phyloP scores from a whole-genome alignment of 345 rosid species.

The Bruguiera sexangula region DNA sequence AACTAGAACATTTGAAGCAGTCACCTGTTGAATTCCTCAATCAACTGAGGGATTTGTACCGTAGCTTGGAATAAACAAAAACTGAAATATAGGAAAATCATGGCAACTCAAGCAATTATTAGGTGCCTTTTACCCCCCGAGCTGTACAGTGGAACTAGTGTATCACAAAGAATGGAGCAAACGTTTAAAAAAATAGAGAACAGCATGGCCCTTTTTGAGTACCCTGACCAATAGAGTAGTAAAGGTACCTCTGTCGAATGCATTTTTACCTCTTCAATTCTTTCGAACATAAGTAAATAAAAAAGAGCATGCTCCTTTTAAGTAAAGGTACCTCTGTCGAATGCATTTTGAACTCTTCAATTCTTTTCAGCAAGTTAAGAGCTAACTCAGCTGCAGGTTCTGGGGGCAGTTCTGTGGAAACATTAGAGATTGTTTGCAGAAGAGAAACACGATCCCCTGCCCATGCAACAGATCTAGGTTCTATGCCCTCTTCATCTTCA shows the following conservation, averaged over 20 bases:
- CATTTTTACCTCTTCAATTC: slow-evolving; percentile 72
- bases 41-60: neutral
- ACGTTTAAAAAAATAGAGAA: neutral
- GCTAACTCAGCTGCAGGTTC: slow-evolving; percentile 89
- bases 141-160: neutral
- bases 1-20: neutral
- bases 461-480: slow-evolving; percentile 65
- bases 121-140: no score
- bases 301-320: neutral
- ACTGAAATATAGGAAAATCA: neutral
- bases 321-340: slow-evolving; percentile 65
- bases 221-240: neutral
- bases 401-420: slow-evolving; percentile 76
- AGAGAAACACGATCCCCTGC: slow-evolving; percentile 90
- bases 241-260: slow-evolving; percentile 77
- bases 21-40: neutral
- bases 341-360: slow-evolving; percentile 81
- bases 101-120: neutral
- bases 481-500: slow-evolving; percentile 37
- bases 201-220: neutral
- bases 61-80: neutral
- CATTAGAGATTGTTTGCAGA: slow-evolving; percentile 84
- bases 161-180: neutral
- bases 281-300: slow-evolving; percentile 18
- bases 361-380: slow-evolving; percentile 68